These are phyloP conservation scores for Sapria himalayana DNA, from an alignment of 345 rosid genomes.

Conservation along the genomic window DNA sequence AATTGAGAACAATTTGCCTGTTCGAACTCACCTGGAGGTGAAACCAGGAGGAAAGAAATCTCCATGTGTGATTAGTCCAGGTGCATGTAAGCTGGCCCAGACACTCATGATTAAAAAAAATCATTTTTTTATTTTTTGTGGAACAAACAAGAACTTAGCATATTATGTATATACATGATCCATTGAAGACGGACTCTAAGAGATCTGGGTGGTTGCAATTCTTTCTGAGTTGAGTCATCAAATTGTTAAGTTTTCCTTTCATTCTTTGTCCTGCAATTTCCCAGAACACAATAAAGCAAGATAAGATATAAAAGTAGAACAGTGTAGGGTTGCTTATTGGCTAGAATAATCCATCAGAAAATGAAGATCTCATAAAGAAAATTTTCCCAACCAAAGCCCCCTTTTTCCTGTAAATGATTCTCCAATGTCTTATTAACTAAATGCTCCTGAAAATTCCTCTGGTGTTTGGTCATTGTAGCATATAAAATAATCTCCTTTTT, in stretches of 20 bases:
- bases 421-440: slow-evolving; percentile 56
- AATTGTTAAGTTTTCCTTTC: slow-evolving; percentile 60
- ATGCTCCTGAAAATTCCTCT: slow-evolving; percentile 75
- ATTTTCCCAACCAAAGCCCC: slow-evolving; percentile 35
- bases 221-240: slow-evolving; percentile 69
- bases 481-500: slow-evolving; percentile 86
- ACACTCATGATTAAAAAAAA: no score
- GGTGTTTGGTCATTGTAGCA: slow-evolving; percentile 72
- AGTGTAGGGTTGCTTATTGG: neutral
- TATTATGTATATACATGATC: slow-evolving; percentile 50
- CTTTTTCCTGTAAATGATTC: slow-evolving; percentile 25
- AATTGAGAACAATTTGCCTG: no score
- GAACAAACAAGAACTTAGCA: no score
- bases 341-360: neutral
- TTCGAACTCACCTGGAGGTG: no score
- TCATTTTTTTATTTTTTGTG: no score
- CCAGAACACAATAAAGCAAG: neutral
- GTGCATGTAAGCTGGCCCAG: no score
- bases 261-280: slow-evolving; percentile 27
- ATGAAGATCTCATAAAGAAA: slow-evolving; percentile 2
- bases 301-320: neutral
- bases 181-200: slow-evolving; percentile 39
- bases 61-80: no score
- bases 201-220: slow-evolving; percentile 99
- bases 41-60: no score